phyloP scores from a whole-genome alignment of 305 asterid species.

The Solanum hybrid region DNA sequence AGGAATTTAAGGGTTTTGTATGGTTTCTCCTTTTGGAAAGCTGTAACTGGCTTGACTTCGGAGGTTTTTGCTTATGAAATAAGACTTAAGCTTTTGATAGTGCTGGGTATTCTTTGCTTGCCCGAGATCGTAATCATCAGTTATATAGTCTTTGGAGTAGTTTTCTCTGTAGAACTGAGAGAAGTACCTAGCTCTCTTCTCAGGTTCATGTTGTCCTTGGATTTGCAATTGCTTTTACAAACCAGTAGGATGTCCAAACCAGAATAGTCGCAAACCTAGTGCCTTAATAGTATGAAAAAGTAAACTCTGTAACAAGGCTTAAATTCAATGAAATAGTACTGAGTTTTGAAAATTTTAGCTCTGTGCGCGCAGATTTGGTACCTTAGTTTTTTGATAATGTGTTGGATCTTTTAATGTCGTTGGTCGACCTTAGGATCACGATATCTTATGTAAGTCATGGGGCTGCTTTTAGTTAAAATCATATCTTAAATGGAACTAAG shows the following conservation, averaged over 20 bases:
- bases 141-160: neutral
- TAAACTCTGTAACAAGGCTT: neutral
- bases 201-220: neutral
- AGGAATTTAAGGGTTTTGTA: slow-evolving; percentile 4
- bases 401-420: neutral
- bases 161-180: neutral
- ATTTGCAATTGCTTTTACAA: neutral
- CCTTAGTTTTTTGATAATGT: neutral
- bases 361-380: neutral
- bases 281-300: neutral
- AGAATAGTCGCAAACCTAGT: neutral
- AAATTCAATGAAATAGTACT: neutral
- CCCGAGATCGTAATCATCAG: neutral
- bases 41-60: slow-evolving; percentile 28
- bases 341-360: neutral
- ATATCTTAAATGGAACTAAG: no score
- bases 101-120: neutral
- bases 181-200: neutral
- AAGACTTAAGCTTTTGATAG: neutral
- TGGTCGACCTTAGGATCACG: neutral
- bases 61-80: slow-evolving; percentile 1
- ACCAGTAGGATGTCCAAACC: neutral
- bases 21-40: slow-evolving; percentile 20
- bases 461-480: neutral
- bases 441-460: neutral